Base-by-base conservation (phyloP, 352 stramenopile genomes). In the Phytopythium montanum region DNA sequence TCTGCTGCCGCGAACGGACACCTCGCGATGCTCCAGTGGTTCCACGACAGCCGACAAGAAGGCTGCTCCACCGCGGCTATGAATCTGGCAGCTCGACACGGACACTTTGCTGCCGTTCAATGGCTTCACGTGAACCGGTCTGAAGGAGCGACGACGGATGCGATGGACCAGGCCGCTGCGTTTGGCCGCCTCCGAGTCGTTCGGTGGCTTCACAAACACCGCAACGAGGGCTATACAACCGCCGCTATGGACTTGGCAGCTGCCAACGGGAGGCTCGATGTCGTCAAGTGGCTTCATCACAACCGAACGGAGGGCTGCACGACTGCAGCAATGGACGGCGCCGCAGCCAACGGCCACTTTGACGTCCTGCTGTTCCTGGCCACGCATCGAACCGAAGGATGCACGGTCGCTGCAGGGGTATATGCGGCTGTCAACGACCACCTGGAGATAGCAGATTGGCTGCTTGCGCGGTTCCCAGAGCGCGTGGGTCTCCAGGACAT, bases 1-100 rank as follows among this genome's bases (percentile, higher is more conserved):
- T 58, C 67, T 33, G 69, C 69, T n/a, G 69, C 69, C 0, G 60
- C 62, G 31, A 71, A 69, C 66, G 69, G 69, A 13, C 62, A 76
- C 56, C 38, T 76, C 1, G 25, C 52, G 1, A 76, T 73, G 65
- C 59, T 76, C 4, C 60, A 71, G 33, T 76, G 69, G 69, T 54
- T 76, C 5, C 53, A 59, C 39, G 23, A 26, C 23, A 16, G 51
- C 36, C 53, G 53, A 18, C 42, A 16, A 5, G 53, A 59, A 50
- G 53, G 53, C 25, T 59, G 53, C 23, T 41, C 53, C 7, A 41
- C 53, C 6, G 26, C 18, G 23, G 53, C 53, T 10, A 46, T 58
- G 36, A 34, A 55, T 12, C 14, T 41, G 8, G 60, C 60, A n/a
- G 60, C 60, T 42, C 36, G 36, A 42, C 49, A 63, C 42, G 54